A percentile compares a stretch with the other conserved stretches of the same genome.
Evolutionary conservation across 192 early-diverging fungal species (phyloP).

Genomic region (Spizellomyces punctatus): DNA sequence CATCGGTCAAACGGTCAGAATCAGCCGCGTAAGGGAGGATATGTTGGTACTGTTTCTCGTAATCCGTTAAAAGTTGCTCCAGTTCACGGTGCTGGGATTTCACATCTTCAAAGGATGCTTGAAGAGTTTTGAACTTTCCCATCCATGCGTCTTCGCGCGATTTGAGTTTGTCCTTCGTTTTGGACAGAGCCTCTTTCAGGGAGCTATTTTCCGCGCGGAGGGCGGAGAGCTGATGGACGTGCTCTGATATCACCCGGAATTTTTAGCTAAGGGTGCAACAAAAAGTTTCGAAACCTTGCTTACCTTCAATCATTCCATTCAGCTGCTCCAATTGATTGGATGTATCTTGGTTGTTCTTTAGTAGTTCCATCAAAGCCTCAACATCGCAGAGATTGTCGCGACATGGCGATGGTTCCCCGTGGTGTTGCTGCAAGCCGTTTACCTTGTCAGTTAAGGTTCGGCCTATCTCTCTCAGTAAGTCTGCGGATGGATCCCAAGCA

Average conservation of each 20-base stretch:
- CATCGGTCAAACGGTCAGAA: not conserved
- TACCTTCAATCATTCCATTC: constrained; percentile 31
- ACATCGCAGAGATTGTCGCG: constrained; percentile 13
- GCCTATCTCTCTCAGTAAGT: constrained; percentile 8
- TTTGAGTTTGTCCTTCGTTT: constrained; percentile 6
- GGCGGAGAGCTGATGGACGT: constrained; percentile 10
- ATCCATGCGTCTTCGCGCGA: constrained; percentile 27
- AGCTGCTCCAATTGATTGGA: constrained; percentile 20
- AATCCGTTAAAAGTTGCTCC: constrained; percentile 17
- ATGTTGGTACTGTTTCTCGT: constrained; percentile 24
- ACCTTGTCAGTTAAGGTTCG: constrained; percentile 21
- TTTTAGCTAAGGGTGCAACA: not conserved
- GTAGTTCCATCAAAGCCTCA: constrained; percentile 15
- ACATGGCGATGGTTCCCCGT: not conserved
- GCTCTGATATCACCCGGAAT: constrained; percentile 4
- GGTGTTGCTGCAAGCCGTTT: not conserved
- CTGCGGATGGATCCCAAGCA: not conserved
- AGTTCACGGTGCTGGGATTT: constrained; percentile 11
- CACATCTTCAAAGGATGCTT: constrained; percentile 12
- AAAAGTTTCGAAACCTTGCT: constrained; percentile 3
- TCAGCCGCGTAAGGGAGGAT: not conserved
- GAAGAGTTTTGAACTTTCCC: constrained; percentile 25
- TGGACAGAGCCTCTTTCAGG: constrained; percentile 3
- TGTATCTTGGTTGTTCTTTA: constrained; percentile 33
- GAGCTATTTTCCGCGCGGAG: constrained; percentile 17